Conservation (phyloP, 208 protist genomes). For the Angomonas deanei region DNA sequence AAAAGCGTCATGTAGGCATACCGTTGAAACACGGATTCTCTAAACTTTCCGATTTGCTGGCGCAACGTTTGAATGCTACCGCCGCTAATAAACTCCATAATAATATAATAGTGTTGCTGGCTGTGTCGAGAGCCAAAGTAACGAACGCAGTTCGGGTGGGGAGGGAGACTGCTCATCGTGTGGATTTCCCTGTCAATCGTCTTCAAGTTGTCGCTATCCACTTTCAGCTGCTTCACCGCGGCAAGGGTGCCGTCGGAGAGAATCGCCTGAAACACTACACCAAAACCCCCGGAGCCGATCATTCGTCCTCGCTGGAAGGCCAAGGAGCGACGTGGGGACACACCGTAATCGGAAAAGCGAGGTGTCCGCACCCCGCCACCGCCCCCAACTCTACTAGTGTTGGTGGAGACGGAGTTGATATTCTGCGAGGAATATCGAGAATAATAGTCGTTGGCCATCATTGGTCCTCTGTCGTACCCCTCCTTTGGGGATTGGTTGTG, state of each 20-base stretch:
- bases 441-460: neutral
- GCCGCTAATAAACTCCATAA: slow-evolving; percentile 86
- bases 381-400: neutral
- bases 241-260: slow-evolving; percentile 57
- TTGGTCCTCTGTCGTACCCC: neutral
- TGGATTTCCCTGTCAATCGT: slow-evolving; percentile 66
- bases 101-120: slow-evolving; percentile 66
- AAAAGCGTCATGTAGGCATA: slow-evolving; percentile 72
- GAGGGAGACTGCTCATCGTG: slow-evolving; percentile 59
- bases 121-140: slow-evolving; percentile 69
- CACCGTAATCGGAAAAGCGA: slow-evolving; percentile 13
- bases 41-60: slow-evolving; percentile 46
- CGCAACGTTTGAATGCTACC: slow-evolving; percentile 71
- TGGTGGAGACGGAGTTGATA: slow-evolving; percentile 1
- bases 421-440: neutral
- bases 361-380: slow-evolving; percentile 16
- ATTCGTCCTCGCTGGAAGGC: slow-evolving; percentile 52
- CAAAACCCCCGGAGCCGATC: slow-evolving; percentile 69
- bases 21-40: slow-evolving; percentile 62
- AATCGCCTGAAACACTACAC: slow-evolving; percentile 69
- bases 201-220: slow-evolving; percentile 43
- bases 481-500: neutral
- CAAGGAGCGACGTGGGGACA: slow-evolving; percentile 20
- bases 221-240: slow-evolving; percentile 71
- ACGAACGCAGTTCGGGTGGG: slow-evolving; percentile 70